Conservation (phyloP, 2,329 filamentous ascomycete species). For the Fusarium neocosmosporiellum region DNA sequence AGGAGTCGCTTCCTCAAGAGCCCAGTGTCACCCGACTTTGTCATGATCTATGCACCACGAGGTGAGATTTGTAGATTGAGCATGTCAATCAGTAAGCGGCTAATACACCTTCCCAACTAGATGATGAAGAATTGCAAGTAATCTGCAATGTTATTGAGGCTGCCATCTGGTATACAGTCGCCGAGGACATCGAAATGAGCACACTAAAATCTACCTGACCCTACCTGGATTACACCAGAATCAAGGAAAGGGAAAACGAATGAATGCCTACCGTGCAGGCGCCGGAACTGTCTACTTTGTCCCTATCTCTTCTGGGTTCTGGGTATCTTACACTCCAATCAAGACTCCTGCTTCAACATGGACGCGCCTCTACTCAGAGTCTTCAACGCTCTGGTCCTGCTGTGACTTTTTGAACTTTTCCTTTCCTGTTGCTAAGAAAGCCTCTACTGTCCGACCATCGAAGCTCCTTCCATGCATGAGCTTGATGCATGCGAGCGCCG, state of each 20-base stretch:
- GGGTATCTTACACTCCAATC: conserved; percentile 44
- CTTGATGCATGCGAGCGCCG: conserved; percentile 78
- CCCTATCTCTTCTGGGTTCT: conserved; percentile 23
- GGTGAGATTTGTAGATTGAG: conserved; percentile 48
- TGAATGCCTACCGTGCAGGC: background rate
- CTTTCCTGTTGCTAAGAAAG: conserved; percentile 75
- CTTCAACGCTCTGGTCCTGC: conserved; percentile 61
- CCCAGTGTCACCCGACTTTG: conserved; percentile 79
- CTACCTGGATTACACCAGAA: background rate
- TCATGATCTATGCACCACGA: conserved; percentile 85
- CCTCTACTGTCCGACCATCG: conserved; percentile 76
- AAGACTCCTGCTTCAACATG: conserved; percentile 12
- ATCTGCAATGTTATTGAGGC: conserved; percentile 78
- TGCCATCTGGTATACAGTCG: conserved; percentile 74
- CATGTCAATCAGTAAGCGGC: background rate
- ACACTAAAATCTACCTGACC: conserved; percentile 24
- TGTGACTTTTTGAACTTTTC: conserved; percentile 80
- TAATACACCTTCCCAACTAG: conserved; percentile 43
- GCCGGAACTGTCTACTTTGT: conserved; percentile 2
- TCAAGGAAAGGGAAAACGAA: background rate
- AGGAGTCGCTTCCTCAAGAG: conserved; percentile 70
- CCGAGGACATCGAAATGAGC: conserved; percentile 56
- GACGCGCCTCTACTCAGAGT: conserved; percentile 45
- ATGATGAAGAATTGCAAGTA: conserved; percentile 73
- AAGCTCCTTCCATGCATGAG: conserved; percentile 86